phyloP scores from a whole-genome alignment of 179 eudicot genomes.

The Corrigiola litoralis region DNA sequence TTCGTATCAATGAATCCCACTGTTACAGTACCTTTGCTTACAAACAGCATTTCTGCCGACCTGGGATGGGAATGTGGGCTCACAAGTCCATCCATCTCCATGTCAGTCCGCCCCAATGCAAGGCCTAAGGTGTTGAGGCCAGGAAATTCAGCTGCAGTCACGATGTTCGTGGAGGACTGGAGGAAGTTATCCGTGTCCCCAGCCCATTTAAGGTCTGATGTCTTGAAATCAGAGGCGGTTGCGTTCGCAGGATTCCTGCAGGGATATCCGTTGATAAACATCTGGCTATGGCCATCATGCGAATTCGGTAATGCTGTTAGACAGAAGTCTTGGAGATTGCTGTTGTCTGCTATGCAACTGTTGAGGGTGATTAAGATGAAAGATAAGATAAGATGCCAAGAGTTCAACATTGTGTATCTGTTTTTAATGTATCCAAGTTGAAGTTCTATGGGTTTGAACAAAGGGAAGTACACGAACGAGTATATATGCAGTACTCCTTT shows the following conservation, averaged over 20 bases:
- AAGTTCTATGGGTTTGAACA: background rate
- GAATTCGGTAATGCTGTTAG: slow-evolving; percentile 38
- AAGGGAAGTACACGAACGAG: slow-evolving; percentile 12
- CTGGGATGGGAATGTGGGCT: slow-evolving; percentile 83
- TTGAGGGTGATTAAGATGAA: slow-evolving; percentile 11
- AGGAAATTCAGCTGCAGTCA: slow-evolving; percentile 54
- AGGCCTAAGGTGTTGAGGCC: slow-evolving; percentile 91
- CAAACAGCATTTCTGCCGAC: slow-evolving; percentile 72
- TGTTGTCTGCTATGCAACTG: slow-evolving; percentile 41
- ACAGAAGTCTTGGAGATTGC: slow-evolving; percentile 65
- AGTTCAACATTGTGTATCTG: slow-evolving; percentile 16
- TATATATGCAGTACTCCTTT: background rate
- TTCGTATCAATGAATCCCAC: slow-evolving; percentile 66
- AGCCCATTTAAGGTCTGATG: slow-evolving; percentile 31
- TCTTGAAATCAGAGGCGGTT: slow-evolving; percentile 69
- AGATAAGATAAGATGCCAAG: background rate
- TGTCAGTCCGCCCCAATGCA: slow-evolving; percentile 66
- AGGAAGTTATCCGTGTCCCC: slow-evolving; percentile 55
- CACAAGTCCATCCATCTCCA: slow-evolving; percentile 63
- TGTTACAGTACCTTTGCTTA: slow-evolving; percentile 48
- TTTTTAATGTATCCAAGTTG: background rate
- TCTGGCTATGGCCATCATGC: background rate
- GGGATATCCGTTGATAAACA: slow-evolving; percentile 69
- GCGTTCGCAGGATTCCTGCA: slow-evolving; percentile 66
- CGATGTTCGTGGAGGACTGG: slow-evolving; percentile 43